Base-by-base conservation (phyloP, 2,329 filamentous ascomycete genomes). In the Fonsecaea pedrosoi region DNA sequence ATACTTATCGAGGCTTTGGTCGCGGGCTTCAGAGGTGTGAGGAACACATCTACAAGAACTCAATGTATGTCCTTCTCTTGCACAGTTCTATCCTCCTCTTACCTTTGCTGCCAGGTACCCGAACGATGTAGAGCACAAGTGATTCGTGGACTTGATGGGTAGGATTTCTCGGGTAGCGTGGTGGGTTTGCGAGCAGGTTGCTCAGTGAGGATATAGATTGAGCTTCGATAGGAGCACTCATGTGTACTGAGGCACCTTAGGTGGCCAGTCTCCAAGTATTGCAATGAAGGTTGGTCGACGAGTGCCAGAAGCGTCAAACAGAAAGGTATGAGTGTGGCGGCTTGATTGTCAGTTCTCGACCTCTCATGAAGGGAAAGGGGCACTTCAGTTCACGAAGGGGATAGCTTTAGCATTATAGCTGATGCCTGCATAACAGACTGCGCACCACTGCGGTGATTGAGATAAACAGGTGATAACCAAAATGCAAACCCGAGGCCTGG, bases 101-200 rank as follows among this genome's bases (percentile, higher is more conserved):
- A 94, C 92, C 92, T 89, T 89, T 88, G 70, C 91, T 96, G 25
- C 94, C 94, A 0, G 95, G 95, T 0, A 99, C 94, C 71, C 94
- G 85, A 40, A 94, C 92, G 71, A 99, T 96, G 79, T 99, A 99
- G 48, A 99, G 85, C 2, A 89, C 88, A 59, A 98, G 79, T 3
- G 92, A 88, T 58, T 92, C 87, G 69, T 89, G 86, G 69, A 83
- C 86, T 73, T 85, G 81, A 72, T 90, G 88, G 2, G 88, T 87
- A 4, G 92, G 90, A 75, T 92, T 92, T 74, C 90, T 86, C 58
- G 92, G 92, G 77, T 96, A 95, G 73, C 89, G 86, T 55, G 95
- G 94, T 50, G 94, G 95, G 74, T 96, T 92, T 60, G 90, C 86
- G 69, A 95, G 94, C 69, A 97, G 86, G 50, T 86, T 82, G 71